Evolutionary conservation across 257 asterid species (phyloP), one percentile per base, ranked within the genome.

Genomic region (Lycium barbarum): DNA sequence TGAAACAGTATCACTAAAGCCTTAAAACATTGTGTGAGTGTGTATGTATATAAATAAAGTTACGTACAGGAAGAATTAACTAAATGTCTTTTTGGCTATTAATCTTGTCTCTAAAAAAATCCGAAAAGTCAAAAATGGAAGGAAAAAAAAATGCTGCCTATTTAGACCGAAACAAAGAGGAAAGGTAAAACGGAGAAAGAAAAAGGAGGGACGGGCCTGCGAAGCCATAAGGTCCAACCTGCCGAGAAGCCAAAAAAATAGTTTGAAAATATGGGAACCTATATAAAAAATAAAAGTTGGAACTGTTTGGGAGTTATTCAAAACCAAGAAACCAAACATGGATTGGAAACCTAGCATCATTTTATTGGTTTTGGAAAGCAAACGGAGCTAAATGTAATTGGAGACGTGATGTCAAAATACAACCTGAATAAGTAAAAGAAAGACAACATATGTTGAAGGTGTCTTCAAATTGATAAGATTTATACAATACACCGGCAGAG

Each of bases 1-100:
- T 76, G 63, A 76, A 54, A 33, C 17, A 74, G 61, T 74, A 74
- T 49, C 43, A 22, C 20, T 12, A 1, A 73, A 73, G 81, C 20
- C 43, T 74, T 47, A 72, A 72, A 72, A 47, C 22, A 51, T 74
- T 74, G 20, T 57, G 51, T 8, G 13, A 45, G 22, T 45, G 12
- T 74, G 1, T 22, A 70, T 17, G 40, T 11, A 70, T 45, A 26
- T 26, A 26, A 26, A 26, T 15, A 26, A 3, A 6, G 4, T 40
- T 13, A 49, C 5, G 51, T 26, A 14, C 47, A 76, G 53, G 65
- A 26, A 14, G 47, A 76, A 26, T 76, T 15, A 76, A 76, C 22
- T 53, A 26, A 76, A 51, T 65, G 53, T 26, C 82, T 76, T 76
- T 76, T 15, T 26, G 51, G n/a, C 82, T 53, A 76, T 76, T 76